These are phyloP conservation scores for Colletotrichum orchidophilum DNA, from an alignment of 2,329 filamentous ascomycete species.

Conservation along the genomic window DNA sequence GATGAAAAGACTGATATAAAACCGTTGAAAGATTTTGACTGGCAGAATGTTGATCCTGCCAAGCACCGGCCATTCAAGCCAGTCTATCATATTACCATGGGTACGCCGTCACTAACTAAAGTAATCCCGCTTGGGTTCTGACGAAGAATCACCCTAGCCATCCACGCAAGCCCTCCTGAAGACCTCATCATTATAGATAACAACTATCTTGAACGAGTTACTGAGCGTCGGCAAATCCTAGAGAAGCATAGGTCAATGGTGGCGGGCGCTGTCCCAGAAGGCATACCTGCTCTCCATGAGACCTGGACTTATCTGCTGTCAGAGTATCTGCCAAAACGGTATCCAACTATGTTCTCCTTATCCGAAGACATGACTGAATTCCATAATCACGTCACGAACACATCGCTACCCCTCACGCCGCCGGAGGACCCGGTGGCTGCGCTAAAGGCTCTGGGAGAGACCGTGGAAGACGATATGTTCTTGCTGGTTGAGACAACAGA, in stretches of 20 bases:
- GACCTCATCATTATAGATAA: conserved; percentile 63
- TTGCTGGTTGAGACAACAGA: conserved; percentile 52
- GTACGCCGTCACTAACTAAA: conserved; percentile 39
- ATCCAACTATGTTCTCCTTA: conserved; percentile 58
- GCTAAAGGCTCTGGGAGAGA: conserved; percentile 56
- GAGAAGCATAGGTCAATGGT: conserved; percentile 48
- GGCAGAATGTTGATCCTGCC: conserved; percentile 48
- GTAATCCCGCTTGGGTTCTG: conserved; percentile 20
- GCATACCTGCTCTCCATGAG: conserved; percentile 55
- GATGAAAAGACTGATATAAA: conserved; percentile 32
- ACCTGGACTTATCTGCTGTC: conserved; percentile 58
- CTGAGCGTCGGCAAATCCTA: conserved; percentile 50
- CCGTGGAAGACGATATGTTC: conserved; percentile 65
- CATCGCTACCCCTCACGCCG: conserved; percentile 40
- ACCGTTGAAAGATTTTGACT: conserved; percentile 48
- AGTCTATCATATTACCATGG: conserved; percentile 65
- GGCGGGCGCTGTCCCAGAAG: conserved; percentile 52
- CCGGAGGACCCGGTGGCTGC: conserved; percentile 43
- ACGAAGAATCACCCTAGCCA: conserved; percentile 42
- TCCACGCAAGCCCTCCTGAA: conserved; percentile 53
- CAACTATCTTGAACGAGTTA: conserved; percentile 58
- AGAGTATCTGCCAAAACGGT: conserved; percentile 58
- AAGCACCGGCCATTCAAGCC: conserved; percentile 60
- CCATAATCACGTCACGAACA: conserved; percentile 51
- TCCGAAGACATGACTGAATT: conserved; percentile 43